Conservation (phyloP, 225 moss, liverwort and hornwort genomes). For the Polytrichum formosum region DNA sequence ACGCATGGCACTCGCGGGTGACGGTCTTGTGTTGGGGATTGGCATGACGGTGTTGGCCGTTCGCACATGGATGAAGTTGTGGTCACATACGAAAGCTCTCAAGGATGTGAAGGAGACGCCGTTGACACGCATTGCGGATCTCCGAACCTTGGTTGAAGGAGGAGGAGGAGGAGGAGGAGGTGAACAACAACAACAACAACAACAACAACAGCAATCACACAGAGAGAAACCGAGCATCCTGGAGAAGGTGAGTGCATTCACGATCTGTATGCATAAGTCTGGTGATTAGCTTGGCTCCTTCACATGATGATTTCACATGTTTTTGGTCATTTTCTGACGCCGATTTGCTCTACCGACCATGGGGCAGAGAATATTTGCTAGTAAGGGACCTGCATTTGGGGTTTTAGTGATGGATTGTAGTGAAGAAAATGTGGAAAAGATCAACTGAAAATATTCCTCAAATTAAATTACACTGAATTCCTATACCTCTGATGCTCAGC, state of each 20-base stretch:
- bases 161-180: conserved; percentile 11
- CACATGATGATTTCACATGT: too few species aligned
- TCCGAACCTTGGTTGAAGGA: conserved; percentile 70
- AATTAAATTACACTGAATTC: too few species aligned
- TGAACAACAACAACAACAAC: too few species aligned
- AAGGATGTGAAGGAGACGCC: conserved; percentile 86
- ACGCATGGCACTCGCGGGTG: conserved; percentile 87
- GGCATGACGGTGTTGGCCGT: conserved; percentile 87
- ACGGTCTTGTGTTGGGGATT: conserved; percentile 81
- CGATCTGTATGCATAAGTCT: neutral
- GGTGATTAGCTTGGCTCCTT: too few species aligned
- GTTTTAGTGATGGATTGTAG: too few species aligned
- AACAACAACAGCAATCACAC: neutral
- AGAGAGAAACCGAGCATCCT: conserved; percentile 19
- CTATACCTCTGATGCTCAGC: conserved; percentile 4
- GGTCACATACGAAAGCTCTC: conserved; percentile 78
- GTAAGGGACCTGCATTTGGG: too few species aligned
- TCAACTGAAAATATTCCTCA: neutral
- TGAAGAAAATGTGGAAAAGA: too few species aligned
- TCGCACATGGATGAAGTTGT: conserved; percentile 88
- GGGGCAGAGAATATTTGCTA: too few species aligned
- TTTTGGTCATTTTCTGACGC: too few species aligned
- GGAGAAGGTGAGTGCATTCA: conserved; percentile 30
- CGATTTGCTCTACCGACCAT: too few species aligned
- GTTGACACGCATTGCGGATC: conserved; percentile 73